Base-by-base conservation (phyloP, 208 protist species). In the Leishmania arabica region DNA sequence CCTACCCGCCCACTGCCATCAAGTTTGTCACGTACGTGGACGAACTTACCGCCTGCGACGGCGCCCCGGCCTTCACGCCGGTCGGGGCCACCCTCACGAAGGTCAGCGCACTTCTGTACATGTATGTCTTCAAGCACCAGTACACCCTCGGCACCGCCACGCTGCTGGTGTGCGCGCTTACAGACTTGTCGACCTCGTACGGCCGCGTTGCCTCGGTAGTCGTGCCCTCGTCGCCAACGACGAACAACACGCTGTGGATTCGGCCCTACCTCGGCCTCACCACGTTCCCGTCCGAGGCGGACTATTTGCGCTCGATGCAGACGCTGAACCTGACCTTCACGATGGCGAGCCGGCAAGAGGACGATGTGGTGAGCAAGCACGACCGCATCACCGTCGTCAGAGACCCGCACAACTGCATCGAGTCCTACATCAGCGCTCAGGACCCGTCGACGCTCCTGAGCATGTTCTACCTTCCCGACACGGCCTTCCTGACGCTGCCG, bases 51-150 rank as follows among this genome's bases (percentile, higher is more conserved):
- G 78, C 85, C 3, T 98, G 95, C 75, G 78, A 79, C 24, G 86
- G 80, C 69, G 45, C 78, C 1, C 89, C 78, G 37, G 90, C 91
- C 74, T 96, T 98, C 71, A 80, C 84, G 34, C 79, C 89, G 60
- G 68, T 74, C 34, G 60, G 45, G 3, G 85, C 68, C 60, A 79
- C 47, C 31, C 84, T 94, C 24, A 91, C 84, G 2, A 51, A 51
- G 1, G 72, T 89, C 47, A 89, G 80, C 70, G 64, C 47, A 1
- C 83, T 85, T 21, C 69, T 80, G 42, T 96, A 91, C 85, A 81
- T 78, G 45, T 95, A 93, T 80, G 83, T 71, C 72, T 96, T 98
- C 82, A 92, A 95, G 83, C 91, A 96, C 89, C 84, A 96, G 86
- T 94, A 96, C 86, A 65, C 60, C 19, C 78, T 91, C 21, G 88